Conservation (phyloP, 805 yeast genomes). For the Candida boidinii region DNA sequence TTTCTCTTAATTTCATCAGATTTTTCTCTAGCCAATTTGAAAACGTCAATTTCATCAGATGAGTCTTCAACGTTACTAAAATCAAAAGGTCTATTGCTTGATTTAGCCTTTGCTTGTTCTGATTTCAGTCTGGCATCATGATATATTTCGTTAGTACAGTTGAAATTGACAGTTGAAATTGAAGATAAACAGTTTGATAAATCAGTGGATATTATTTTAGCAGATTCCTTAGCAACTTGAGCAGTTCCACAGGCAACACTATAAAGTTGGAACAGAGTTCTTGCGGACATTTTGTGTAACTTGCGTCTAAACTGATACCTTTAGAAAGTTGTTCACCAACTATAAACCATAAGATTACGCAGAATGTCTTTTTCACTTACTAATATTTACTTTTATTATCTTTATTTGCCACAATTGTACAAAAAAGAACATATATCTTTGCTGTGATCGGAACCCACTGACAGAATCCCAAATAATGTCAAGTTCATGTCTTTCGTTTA, state of each 20-base stretch:
- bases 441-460: no score
- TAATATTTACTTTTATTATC: no score
- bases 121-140: conserved; percentile 16
- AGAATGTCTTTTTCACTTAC: no score
- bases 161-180: no score
- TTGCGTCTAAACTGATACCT: no score
- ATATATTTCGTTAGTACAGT: conserved; percentile 18
- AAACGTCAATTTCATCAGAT: conserved; percentile 19
- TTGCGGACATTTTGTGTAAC: conserved; percentile 12
- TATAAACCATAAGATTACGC: no score
- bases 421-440: no score
- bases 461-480: no score
- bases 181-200: conserved; percentile 16
- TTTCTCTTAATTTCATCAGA: conserved; percentile 15
- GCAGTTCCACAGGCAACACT: conserved; percentile 18
- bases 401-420: no score
- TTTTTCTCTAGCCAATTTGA: conserved; percentile 23
- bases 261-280: conserved; percentile 16
- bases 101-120: conserved; percentile 14
- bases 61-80: conserved; percentile 4
- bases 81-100: conserved; percentile 9
- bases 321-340: no score
- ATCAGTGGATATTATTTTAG: conserved; percentile 7
- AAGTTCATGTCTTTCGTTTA: no score
- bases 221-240: conserved; percentile 17